A percentile compares a stretch with the other conserved stretches of the same genome.
These are phyloP conservation scores for Cadophora gregata DNA, from an alignment of 2,329 filamentous ascomycete species.

Conservation along the genomic window DNA sequence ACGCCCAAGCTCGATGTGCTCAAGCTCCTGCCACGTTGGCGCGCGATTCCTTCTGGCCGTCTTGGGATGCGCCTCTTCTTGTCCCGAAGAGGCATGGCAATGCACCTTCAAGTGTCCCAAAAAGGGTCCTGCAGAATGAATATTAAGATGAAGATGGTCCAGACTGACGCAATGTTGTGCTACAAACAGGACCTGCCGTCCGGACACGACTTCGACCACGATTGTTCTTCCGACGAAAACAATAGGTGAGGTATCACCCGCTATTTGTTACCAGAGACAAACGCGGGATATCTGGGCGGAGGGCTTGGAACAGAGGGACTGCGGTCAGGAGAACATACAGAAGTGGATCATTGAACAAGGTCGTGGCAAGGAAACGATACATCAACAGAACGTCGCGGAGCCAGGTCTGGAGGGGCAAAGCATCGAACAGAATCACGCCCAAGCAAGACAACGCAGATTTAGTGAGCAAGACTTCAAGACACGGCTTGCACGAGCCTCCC, in stretches of 20 bases:
- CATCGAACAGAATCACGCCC: neutral
- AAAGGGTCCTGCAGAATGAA: constrained; percentile 8
- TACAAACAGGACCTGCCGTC: constrained; percentile 19
- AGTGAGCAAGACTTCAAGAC: constrained; percentile 37
- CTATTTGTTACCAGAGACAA: neutral
- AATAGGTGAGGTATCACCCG: neutral
- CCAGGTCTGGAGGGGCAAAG: neutral
- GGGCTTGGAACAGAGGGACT: neutral
- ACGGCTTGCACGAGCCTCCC: constrained; percentile 31
- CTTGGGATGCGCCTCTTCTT: constrained; percentile 5
- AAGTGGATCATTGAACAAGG: neutral
- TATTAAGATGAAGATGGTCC: constrained; percentile 11
- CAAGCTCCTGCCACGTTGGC: constrained; percentile 5
- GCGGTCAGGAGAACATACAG: neutral
- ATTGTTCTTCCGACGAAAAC: constrained; percentile 9
- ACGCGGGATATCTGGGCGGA: constrained; percentile 1
- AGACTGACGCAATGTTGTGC: constrained; percentile 27
- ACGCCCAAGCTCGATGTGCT: neutral
- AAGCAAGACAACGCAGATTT: constrained; percentile 21
- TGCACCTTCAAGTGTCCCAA: constrained; percentile 12
- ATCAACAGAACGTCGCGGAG: neutral
- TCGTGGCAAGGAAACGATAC: neutral
- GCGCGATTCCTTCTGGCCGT: neutral
- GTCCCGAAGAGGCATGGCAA: constrained; percentile 13
- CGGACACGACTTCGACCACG: constrained; percentile 1